phyloP scores from a whole-genome alignment of 1,284 basidiomycete species.

The Malassezia equina region DNA sequence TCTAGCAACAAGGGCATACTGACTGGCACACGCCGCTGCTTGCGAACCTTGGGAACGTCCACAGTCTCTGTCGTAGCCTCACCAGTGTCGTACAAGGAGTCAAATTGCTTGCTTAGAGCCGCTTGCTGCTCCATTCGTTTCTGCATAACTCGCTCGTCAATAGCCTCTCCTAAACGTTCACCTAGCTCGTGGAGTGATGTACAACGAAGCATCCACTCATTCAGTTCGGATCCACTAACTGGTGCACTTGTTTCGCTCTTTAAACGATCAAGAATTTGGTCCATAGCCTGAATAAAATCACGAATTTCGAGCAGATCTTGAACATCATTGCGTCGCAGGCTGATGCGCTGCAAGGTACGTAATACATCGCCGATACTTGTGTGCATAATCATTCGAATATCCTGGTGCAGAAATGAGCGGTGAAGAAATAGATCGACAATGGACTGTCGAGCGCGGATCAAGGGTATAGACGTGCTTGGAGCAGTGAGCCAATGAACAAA shows the following conservation, averaged over 20 bases:
- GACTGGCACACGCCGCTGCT: not conserved
- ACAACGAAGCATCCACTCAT: conserved; percentile 14
- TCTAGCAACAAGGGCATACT: not conserved
- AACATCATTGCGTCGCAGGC: conserved; percentile 32
- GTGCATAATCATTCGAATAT: conserved; percentile 23
- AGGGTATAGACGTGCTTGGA: conserved; percentile 26
- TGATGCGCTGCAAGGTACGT: conserved; percentile 36
- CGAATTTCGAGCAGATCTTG: conserved; percentile 42
- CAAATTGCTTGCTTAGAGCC: conserved; percentile 9
- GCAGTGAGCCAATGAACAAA: conserved; percentile 36
- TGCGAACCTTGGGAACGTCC: conserved; percentile 4
- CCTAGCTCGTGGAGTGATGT: conserved; percentile 22
- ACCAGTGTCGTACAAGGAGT: not conserved
- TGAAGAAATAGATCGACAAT: conserved; percentile 30
- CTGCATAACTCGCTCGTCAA: conserved; percentile 45
- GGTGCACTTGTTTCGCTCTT: not conserved
- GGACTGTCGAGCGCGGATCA: conserved; percentile 28
- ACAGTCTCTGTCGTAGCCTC: conserved; percentile 20
- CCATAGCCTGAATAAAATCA: conserved; percentile 29
- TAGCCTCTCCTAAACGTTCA: conserved; percentile 27
- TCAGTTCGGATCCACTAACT: conserved; percentile 4
- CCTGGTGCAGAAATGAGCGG: conserved; percentile 24
- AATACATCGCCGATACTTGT: conserved; percentile 32
- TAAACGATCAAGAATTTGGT: conserved; percentile 15
- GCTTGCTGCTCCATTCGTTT: conserved; percentile 30